Conservation (phyloP, 1,139 yeast genomes). For the Nakaseomyces glabratus region DNA sequence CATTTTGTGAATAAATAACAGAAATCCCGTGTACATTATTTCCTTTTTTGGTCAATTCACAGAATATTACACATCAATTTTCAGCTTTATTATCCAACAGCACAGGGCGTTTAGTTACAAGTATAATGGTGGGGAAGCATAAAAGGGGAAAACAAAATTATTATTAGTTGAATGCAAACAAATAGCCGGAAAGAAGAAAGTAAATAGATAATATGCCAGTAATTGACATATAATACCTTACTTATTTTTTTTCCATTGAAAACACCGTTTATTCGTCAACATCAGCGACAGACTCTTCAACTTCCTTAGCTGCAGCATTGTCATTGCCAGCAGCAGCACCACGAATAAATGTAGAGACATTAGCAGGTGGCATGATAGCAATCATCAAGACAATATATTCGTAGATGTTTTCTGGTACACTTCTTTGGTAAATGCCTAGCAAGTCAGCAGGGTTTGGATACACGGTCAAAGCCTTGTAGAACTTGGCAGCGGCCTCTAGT, state of each 20-base stretch:
- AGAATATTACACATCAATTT: too few species aligned
- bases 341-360: constrained; percentile 61
- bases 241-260: background rate
- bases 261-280: constrained; percentile 24
- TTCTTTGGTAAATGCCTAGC: constrained; percentile 79
- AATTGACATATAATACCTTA: background rate
- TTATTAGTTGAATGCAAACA: too few species aligned
- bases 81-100: too few species aligned
- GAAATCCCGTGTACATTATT: too few species aligned
- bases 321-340: constrained; percentile 25
- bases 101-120: too few species aligned
- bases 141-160: too few species aligned
- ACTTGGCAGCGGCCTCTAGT: constrained; percentile 75
- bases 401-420: constrained; percentile 72
- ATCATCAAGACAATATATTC: constrained; percentile 81
- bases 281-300: constrained; percentile 16
- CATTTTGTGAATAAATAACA: too few species aligned
- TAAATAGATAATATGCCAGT: background rate
- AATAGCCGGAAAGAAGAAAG: too few species aligned
- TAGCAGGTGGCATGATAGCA: constrained; percentile 80
- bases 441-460: constrained; percentile 94
- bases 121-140: too few species aligned
- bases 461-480: constrained; percentile 89
- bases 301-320: constrained; percentile 17
- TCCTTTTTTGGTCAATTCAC: too few species aligned